These are phyloP conservation scores for Microthyrium microscopicum DNA, from an alignment of 2,329 filamentous ascomycete genomes.

Conservation along the genomic window DNA sequence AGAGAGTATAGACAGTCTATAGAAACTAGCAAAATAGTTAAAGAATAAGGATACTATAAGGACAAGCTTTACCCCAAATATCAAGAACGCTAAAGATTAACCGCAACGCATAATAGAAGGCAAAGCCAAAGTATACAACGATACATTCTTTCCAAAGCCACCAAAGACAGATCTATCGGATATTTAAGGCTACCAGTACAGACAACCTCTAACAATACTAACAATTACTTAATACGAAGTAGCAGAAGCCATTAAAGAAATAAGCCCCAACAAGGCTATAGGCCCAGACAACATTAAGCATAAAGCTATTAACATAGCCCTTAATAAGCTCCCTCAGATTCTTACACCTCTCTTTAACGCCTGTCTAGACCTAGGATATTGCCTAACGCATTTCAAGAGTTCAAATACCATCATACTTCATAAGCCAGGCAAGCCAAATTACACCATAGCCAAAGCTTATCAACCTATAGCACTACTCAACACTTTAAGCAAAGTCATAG, in stretches of 20 bases:
- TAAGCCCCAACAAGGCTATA: conserved; percentile 13
- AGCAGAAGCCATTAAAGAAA: conserved; percentile 10
- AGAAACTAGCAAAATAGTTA: conserved; percentile 8
- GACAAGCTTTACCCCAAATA: neutral
- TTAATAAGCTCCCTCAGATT: conserved; percentile 2
- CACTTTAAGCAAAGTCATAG: conserved; percentile 16
- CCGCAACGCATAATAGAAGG: neutral
- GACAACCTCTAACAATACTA: conserved; percentile 4
- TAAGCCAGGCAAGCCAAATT: conserved; percentile 16
- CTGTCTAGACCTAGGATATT: conserved; percentile 11
- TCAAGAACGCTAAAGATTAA: neutral
- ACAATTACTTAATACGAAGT: conserved; percentile 12
- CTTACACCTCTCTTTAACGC: conserved; percentile 10
- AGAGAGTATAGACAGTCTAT: neutral
- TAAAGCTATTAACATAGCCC: conserved; percentile 8
- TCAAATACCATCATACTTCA: conserved; percentile 14
- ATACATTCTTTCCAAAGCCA: conserved; percentile 8
- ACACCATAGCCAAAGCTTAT: conserved; percentile 14
- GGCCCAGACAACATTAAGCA: conserved; percentile 13
- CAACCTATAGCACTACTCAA: conserved; percentile 14
- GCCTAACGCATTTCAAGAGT: conserved; percentile 11
- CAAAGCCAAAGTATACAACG: conserved; percentile 7
- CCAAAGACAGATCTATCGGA: conserved; percentile 8
- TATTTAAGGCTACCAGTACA: conserved; percentile 5
- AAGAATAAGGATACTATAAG: conserved; percentile 6